Conservation (phyloP, 2,329 filamentous ascomycete genomes). For the Sporothrix curviconia region DNA sequence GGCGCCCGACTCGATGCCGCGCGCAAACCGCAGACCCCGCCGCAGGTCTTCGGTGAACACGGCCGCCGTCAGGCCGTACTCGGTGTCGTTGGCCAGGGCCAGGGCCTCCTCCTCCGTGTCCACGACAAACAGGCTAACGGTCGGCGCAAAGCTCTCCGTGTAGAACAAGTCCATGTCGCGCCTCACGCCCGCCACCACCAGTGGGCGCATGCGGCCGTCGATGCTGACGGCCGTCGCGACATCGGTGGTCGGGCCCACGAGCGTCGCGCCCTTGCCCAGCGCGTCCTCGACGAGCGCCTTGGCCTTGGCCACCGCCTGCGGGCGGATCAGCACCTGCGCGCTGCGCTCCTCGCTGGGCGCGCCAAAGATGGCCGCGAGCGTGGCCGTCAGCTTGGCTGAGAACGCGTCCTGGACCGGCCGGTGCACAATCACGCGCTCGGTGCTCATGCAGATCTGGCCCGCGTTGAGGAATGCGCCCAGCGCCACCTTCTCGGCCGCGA, state of each 20-base stretch:
- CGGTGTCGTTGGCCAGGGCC: conserved; percentile 69
- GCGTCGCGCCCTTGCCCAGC: conserved; percentile 22
- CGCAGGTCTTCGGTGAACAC: conserved; percentile 67
- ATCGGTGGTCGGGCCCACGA: conserved; percentile 28
- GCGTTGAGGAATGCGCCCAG: conserved; percentile 65
- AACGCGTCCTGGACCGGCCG: conserved; percentile 41
- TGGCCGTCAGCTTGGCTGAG: conserved; percentile 31
- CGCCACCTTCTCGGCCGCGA: conserved; percentile 61
- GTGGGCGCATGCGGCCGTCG: conserved; percentile 40
- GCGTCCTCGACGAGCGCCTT: background rate
- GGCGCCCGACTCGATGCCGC: conserved; percentile 58
- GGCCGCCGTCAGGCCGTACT: conserved; percentile 66
- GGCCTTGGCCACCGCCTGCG: background rate
- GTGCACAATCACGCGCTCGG: conserved; percentile 64
- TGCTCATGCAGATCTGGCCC: conserved; percentile 83
- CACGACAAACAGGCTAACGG: conserved; percentile 60
- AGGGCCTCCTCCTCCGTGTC: conserved; percentile 67
- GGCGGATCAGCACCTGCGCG: background rate
- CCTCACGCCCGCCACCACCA: conserved; percentile 54
- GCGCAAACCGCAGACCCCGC: conserved; percentile 52
- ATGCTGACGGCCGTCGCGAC: background rate
- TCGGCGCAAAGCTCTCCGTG: conserved; percentile 72
- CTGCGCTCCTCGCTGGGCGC: conserved; percentile 27
- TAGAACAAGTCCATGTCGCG: conserved; percentile 68
- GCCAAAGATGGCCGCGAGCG: background rate